Conservation (phyloP, 495 filamentous ascomycete species). For the Friedmanniomyces endolithicus region DNA sequence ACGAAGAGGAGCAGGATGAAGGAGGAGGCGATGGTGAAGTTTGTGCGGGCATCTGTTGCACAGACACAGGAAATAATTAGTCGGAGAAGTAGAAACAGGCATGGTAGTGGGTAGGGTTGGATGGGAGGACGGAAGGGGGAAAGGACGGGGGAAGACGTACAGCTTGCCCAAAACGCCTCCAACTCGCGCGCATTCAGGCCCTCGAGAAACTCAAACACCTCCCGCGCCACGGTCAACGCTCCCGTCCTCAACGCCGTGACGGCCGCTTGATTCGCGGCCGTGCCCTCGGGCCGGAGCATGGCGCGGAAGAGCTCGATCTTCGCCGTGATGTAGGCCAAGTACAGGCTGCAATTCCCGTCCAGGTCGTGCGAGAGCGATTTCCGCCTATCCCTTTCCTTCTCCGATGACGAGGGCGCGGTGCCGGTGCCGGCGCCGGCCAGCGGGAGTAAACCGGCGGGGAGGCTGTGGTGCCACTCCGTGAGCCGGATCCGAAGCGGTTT, state of each 20-base stretch:
- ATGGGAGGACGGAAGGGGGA: too few species aligned
- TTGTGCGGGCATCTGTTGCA: conserved; percentile 14
- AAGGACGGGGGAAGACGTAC: too few species aligned
- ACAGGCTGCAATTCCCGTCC: conserved; percentile 10
- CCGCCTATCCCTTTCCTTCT: not conserved
- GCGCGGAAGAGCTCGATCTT: conserved; percentile 19
- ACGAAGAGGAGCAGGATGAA: conserved; percentile 19
- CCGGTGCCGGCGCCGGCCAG: too few species aligned
- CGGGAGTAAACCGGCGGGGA: conserved; percentile 35
- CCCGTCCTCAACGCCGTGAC: conserved; percentile 11
- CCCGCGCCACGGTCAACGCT: conserved; percentile 8
- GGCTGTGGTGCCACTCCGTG: conserved; percentile 46
- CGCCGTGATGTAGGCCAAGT: conserved; percentile 17
- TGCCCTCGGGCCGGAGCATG: conserved; percentile 10
- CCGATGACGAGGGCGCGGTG: not conserved
- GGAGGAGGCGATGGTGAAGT: conserved; percentile 15
- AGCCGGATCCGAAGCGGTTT: conserved; percentile 49
- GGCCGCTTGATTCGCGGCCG: conserved; percentile 1
- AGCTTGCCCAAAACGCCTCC: conserved; percentile 17
- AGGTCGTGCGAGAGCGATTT: conserved; percentile 3
- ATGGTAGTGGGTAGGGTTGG: too few species aligned
- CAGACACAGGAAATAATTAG: too few species aligned
- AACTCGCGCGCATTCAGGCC: conserved; percentile 10
- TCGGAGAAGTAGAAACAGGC: too few species aligned
- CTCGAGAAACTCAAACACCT: conserved; percentile 12